Conservation (phyloP, 306 rosid species). For the Quercus ilex region DNA sequence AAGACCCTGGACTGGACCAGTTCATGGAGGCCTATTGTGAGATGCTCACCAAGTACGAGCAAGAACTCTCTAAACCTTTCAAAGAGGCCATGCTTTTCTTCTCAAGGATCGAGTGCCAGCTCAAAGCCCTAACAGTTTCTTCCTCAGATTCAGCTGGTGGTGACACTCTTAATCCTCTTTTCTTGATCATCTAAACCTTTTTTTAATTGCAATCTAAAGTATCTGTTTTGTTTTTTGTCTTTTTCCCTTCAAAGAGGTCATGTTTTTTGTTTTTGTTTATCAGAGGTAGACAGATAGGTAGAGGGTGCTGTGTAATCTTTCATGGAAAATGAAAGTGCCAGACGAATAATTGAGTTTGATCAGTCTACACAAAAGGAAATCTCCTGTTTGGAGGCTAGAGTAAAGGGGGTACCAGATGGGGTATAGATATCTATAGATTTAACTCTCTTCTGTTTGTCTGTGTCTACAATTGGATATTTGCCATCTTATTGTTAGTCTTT, state of each 20-base stretch:
- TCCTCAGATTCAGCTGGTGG: conserved; percentile 33
- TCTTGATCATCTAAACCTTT: neutral
- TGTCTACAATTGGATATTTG: neutral
- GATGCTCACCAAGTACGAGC: conserved; percentile 46
- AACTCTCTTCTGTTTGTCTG: neutral
- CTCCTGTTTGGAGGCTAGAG: neutral
- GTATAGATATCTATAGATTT: neutral
- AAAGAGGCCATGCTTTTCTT: conserved; percentile 51
- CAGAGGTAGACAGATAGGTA: neutral
- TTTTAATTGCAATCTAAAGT: too few relatives aligned
- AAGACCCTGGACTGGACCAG: conserved; percentile 47
- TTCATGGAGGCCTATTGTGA: conserved; percentile 62
- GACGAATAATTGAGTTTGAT: neutral
- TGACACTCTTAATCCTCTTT: neutral
- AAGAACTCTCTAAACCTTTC: conserved; percentile 46
- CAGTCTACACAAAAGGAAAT: neutral
- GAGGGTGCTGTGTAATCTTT: neutral
- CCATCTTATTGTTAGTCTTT: neutral
- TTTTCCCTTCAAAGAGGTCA: neutral
- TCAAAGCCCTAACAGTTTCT: conserved; percentile 26
- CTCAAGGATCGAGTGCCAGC: conserved; percentile 37
- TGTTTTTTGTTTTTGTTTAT: neutral
- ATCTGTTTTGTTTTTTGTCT: too few relatives aligned
- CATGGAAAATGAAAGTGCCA: neutral
- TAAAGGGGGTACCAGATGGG: neutral